Evolutionary conservation across 257 asterid species (phyloP), one percentile per base, ranked within the genome.

Genomic region (Agastache rugosa): DNA sequence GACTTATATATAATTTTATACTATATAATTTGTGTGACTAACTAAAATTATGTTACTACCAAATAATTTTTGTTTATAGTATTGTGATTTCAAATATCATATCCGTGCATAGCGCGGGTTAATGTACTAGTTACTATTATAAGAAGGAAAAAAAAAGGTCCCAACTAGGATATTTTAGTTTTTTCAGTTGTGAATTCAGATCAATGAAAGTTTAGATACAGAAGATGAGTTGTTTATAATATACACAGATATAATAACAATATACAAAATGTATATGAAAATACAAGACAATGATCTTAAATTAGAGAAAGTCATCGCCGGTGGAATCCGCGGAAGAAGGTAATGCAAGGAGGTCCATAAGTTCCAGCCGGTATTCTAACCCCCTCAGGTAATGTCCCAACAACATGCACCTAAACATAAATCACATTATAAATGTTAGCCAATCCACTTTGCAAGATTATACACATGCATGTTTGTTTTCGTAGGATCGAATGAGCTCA

Each of bases 351-450:
- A 90, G 83, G 64, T 92, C 90, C 80, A 69, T 81, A 54, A 94
- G 96, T 83, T 94, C 96, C 82, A 83, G 22, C 9, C 99, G 86
- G 76, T 94, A 90, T 63, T 94, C 99, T 2, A 92, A 85, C 56
- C 97, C 97, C 81, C 97, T 87, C 37, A 94, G 85, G 83, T 92
- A 92, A 87, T 92, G 97, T 68, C 99, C 99, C 74, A 94, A 75
- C 75, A 92, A 81, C 97, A 94, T 90, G 85, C 96, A 92, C 98
- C 97, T 94, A 69, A 58, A 68, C 45, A 64, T 60, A 74, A 15
- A 50, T 17, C 37, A 31, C 7, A 31, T 31, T 31, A 31, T 5
- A 31, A 31, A 31, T 31, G 7, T 29, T n/a, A n/a, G n/a, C n/a
- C n/a, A n/a, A n/a, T n/a, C n/a, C n/a, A n/a, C n/a, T n/a, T 31